Base-by-base conservation (phyloP, 306 rosid species). In the Abrus pulchellus region DNA sequence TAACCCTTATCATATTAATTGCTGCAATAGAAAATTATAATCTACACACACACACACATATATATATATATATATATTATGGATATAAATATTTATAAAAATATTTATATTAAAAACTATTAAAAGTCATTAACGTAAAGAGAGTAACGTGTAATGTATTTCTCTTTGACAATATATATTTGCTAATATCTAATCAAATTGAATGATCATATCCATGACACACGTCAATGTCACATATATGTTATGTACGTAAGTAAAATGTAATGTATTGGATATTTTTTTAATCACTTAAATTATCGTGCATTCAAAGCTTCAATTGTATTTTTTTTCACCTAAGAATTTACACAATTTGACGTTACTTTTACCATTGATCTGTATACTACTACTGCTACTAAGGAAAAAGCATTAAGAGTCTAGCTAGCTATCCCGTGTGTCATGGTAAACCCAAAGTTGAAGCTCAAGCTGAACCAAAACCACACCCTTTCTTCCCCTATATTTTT, bases 401-500 rank as follows among this genome's bases (percentile, higher is more conserved):
- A 9, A 41, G 49, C 7, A 41, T 62, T 64, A 69, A 36, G 40
- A 36, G 40, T 36, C 3, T 36, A 36, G 40, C 10, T 40, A 4
- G 30, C 62, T 47, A 48, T 12, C 60, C 32, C 68, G 2, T 14
- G 44, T 36, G 32, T n/a, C 7, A 0, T 38, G 45, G 64, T 34
- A 54, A 59, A 41, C 44, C 55, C 43, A 29, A 69, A 14, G 70
- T 20, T 53, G 49, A 57, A 78, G 1, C 36, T 43, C 1, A 68
- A 74, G 63, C 43, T 9, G 43, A 61, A 76, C 4, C 64, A 69
- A 3, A 30, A 28, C 8, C 90, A 83, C 92, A 68, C 90, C 82
- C 88, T 86, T 89, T 85, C 74, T 71, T 72, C 80, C 84, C 77
- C 78, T 36, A 49, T 3, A 70, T 60, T 82, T 77, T 74, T 9